A percentile compares a stretch with the other conserved stretches of the same genome.
Evolutionary conservation across 176 grass and related monocot genomes (phyloP).

Genomic region (Paspalum notatum): DNA sequence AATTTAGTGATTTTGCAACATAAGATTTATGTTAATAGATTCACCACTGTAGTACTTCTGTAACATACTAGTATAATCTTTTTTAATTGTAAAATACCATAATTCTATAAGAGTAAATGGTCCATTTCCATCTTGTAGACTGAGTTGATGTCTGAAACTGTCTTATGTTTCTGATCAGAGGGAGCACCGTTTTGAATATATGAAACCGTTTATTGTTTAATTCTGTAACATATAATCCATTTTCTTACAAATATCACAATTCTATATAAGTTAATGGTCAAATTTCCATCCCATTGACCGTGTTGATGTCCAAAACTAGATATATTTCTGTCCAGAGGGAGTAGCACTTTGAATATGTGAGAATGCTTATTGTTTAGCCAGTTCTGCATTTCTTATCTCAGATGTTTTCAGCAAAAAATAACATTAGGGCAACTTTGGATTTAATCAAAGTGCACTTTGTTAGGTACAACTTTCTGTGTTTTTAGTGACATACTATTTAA

Average conservation of each 20-base stretch:
- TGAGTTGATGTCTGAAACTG: no score
- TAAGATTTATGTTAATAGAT: slow-evolving; percentile 1
- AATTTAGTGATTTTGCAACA: neutral
- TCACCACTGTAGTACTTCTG: neutral
- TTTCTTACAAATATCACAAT: neutral
- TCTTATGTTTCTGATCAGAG: neutral
- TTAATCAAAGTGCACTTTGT: neutral
- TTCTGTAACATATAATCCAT: neutral
- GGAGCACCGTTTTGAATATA: neutral
- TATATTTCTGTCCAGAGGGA: neutral
- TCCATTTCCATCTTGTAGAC: no score
- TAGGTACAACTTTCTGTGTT: neutral
- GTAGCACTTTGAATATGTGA: neutral
- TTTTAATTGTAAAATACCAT: neutral
- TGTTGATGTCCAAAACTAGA: neutral
- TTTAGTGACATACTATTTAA: neutral
- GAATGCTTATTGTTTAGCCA: neutral
- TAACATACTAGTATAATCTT: neutral
- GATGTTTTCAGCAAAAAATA: slow-evolving; percentile 2
- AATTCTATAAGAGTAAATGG: neutral
- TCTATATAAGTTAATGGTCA: neutral
- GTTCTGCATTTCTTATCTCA: slow-evolving; percentile 15
- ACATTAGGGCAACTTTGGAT: neutral
- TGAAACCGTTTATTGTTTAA: neutral
- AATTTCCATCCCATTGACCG: neutral